These are phyloP conservation scores for Drechslera avenae DNA, from an alignment of 2,329 filamentous ascomycete genomes.

Conservation along the genomic window DNA sequence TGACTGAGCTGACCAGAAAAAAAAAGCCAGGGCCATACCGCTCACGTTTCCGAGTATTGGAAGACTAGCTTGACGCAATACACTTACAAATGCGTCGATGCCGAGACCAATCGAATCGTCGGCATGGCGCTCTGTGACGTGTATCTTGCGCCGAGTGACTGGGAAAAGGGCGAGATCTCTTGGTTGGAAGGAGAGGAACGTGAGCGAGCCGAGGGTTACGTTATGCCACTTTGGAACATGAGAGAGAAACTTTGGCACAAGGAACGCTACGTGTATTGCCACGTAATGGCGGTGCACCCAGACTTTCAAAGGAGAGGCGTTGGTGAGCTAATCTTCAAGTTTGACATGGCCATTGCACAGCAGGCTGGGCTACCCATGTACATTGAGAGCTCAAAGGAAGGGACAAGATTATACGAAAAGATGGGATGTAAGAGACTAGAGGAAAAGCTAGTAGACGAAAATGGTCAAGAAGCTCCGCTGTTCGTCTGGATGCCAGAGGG, in stretches of 20 bases:
- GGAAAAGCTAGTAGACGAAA: constrained; percentile 35
- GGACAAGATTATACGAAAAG: constrained; percentile 53
- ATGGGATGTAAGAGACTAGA: constrained; percentile 53
- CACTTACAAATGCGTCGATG: constrained; percentile 57
- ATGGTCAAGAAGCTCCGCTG: constrained; percentile 18
- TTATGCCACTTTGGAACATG: constrained; percentile 46
- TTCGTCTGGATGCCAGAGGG: constrained; percentile 26
- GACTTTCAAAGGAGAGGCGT: constrained; percentile 51
- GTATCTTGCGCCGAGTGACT: constrained; percentile 51
- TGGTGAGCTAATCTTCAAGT: constrained; percentile 51
- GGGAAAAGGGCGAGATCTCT: constrained; percentile 52
- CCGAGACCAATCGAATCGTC: constrained; percentile 50
- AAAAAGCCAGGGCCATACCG: constrained; percentile 49
- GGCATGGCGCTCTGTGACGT: constrained; percentile 57
- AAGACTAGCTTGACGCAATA: constrained; percentile 51
- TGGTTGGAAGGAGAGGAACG: constrained; percentile 55
- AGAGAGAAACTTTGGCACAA: constrained; percentile 31
- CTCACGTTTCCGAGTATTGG: constrained; percentile 50
- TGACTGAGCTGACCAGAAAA: constrained; percentile 9
- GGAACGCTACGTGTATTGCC: constrained; percentile 35
- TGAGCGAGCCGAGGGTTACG: constrained; percentile 52
- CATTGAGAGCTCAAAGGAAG: constrained; percentile 54
- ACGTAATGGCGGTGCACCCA: constrained; percentile 55
- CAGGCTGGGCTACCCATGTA: constrained; percentile 52
- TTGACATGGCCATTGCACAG: constrained; percentile 44